These are phyloP conservation scores for Niebla homalea DNA, from an alignment of 495 filamentous ascomycete species.

Conservation along the genomic window DNA sequence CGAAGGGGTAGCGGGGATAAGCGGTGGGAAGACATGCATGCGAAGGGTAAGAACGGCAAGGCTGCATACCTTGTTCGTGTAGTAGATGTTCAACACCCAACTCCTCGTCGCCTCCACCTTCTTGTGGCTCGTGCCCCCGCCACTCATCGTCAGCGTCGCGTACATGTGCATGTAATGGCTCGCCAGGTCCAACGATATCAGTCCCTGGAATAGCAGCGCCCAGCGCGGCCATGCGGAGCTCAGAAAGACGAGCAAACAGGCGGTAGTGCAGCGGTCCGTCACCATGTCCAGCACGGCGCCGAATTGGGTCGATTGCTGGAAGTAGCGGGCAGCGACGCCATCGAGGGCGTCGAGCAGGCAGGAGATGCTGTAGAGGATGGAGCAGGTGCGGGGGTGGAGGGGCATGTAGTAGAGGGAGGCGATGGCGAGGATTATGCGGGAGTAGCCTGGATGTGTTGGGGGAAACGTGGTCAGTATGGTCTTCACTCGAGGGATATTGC, in stretches of 20 bases:
- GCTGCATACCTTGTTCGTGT: constrained; percentile 89
- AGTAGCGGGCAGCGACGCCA: constrained; percentile 76
- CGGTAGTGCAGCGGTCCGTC: constrained; percentile 86
- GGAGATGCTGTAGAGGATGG: constrained; percentile 76
- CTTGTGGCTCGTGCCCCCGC: constrained; percentile 67
- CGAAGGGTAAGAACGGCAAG: too few relatives aligned
- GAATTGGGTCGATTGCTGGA: constrained; percentile 83
- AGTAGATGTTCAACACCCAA: constrained; percentile 84
- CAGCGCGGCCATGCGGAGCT: constrained; percentile 85
- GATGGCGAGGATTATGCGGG: constrained; percentile 73
- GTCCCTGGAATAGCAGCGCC: constrained; percentile 80
- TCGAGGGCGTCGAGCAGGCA: constrained; percentile 92
- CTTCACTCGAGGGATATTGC: too few relatives aligned
- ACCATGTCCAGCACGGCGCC: constrained; percentile 98
- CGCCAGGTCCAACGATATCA: constrained; percentile 84
- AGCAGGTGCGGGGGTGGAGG: constrained; percentile 87
- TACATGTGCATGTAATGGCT: constrained; percentile 99
- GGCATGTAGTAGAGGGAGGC: constrained; percentile 98
- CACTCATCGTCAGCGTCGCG: constrained; percentile 69
- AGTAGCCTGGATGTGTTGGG: constrained; percentile 57
- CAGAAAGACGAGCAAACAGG: constrained; percentile 86
- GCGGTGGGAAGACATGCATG: neutral
- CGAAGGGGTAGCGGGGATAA: constrained; percentile 1
- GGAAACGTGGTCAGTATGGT: too few relatives aligned
- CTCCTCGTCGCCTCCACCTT: constrained; percentile 64